phyloP scores from a whole-genome alignment of 1,284 basidiomycete genomes.

The Austroboletus novae-zelandiae region DNA sequence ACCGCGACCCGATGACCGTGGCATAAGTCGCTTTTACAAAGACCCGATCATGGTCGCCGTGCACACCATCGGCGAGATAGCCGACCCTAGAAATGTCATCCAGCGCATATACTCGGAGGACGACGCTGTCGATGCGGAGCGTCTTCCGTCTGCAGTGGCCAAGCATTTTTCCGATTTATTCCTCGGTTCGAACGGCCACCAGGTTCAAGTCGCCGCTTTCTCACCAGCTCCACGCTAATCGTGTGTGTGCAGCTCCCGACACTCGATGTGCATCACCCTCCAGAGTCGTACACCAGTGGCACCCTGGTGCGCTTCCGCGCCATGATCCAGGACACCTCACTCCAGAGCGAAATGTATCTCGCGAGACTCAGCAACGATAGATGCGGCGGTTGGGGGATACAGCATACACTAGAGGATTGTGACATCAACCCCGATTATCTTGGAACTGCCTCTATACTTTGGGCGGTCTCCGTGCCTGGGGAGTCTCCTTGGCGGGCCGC shows the following conservation, averaged over 20 bases:
- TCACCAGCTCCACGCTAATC: conserved; percentile 1
- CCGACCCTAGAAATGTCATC: conserved; percentile 47
- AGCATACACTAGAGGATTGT: conserved; percentile 32
- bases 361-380: conserved; percentile 39
- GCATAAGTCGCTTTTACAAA: neutral
- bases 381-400: conserved; percentile 71
- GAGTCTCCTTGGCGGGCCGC: conserved; percentile 50
- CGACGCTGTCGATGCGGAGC: conserved; percentile 7
- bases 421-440: conserved; percentile 48
- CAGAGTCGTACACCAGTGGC: conserved; percentile 44
- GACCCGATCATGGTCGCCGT: conserved; percentile 48
- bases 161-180: conserved; percentile 52
- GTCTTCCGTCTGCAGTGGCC: conserved; percentile 48
- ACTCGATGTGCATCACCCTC: conserved; percentile 46
- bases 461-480: conserved; percentile 71
- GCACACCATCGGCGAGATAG: conserved; percentile 47
- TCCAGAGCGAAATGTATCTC: conserved; percentile 69
- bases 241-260: conserved; percentile 48
- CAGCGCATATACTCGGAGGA: conserved; percentile 41
- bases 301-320: conserved; percentile 66
- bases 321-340: conserved; percentile 80
- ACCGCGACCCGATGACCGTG: neutral
- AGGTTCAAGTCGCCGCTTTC: conserved; percentile 34
- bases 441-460: conserved; percentile 60
- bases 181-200: conserved; percentile 31